Base-by-base conservation (phyloP, 192 early-diverging fungal species). In the Backusella sp. region DNA sequence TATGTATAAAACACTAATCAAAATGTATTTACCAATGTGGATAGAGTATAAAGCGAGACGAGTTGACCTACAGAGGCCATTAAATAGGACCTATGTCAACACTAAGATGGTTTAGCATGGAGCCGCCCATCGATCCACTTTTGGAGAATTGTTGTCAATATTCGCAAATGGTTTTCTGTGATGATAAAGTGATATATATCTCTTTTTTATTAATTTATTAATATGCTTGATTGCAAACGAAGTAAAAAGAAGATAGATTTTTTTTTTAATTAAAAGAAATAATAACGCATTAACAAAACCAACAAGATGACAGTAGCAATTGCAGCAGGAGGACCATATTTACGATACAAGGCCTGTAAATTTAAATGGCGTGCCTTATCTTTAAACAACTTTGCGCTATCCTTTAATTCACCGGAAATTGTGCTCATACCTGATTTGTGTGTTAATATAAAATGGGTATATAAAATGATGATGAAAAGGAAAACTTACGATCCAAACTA, bases 311-410 rank as follows among this genome's bases (percentile, higher is more conserved):
- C 89, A 34, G 88, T 77, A 23, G 87, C 77, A n/a, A 99, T 90
- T 49, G 94, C 89, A 30, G 84, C 90, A 28, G 92, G 92, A 44
- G 97, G 96, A 17, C 96, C 97, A 79, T 98, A 98, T 80, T 98
- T 97, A 82, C 96, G 95, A 82, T 94, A 94, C 73, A 98, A 82
- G 67, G 94, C 93, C 80, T 98, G 94, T 66, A 94, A 80, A 80
- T 97, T 96, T 66, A 98, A 88, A 79, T 91, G 83, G 76, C 92
- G 88, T n/a, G 96, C 88, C 34, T 94, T 90, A 82, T 96, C 94
- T 68, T 92, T 91, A 79, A 96, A 99, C 77, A 82, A 53, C 80
- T 93, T 95, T 70, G 93, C 84, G 52, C 84, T 85, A 59, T 87
- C 86, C 26, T 85, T 79, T 84, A 78, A 68, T 74, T 83, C 81